Evolutionary conservation across 306 rosid species (phyloP), one percentile per base, ranked within the genome.

Genomic region (Ormosia semicastrata): DNA sequence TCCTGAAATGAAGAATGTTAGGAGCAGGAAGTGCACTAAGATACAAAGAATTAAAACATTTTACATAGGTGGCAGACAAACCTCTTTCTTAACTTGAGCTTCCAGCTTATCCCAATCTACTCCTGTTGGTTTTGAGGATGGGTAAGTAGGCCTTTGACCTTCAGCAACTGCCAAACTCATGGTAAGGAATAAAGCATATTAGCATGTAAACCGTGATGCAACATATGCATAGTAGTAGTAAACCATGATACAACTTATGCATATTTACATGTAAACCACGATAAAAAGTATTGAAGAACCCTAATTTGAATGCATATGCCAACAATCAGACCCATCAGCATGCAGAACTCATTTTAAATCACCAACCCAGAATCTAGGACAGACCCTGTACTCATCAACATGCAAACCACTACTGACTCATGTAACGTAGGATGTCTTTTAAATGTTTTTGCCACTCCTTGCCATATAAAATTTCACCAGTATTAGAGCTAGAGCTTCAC

Each of bases 91-190:
- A 79, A 96, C 92, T 84, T 91, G 46, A 18, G 97, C 98, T 83
- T 91, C 99, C 36, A 96, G 86, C 87, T 92, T 93, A 77, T 96
- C 97, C 99, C 99, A 95, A 83, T 95, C 94, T 30, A 79, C 87
- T 69, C 66, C 66, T 10, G 76, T 89, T 13, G 94, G 85, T 81
- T 92, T 95, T 34, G 99, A 95, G 82, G 99, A 93, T 4, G 98
- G 99, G 82, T 95, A 95, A 37, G 90, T 32, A 59, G 89, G 92
- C 56, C 86, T 85, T 78, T 79, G 83, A 40, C 62, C 54, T 75
- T 50, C 87, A 37, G 73, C 53, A 66, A 81, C 97, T 92, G 81
- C 71, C 57, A 67, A n/a, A 40, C 66, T 75, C 10, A 66, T 32
- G 4, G 54, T 47, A 63, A 5, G 50, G 30, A 57, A 74, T 41